Conservation (phyloP, 306 rosid species). For the Fragaria ananassa region DNA sequence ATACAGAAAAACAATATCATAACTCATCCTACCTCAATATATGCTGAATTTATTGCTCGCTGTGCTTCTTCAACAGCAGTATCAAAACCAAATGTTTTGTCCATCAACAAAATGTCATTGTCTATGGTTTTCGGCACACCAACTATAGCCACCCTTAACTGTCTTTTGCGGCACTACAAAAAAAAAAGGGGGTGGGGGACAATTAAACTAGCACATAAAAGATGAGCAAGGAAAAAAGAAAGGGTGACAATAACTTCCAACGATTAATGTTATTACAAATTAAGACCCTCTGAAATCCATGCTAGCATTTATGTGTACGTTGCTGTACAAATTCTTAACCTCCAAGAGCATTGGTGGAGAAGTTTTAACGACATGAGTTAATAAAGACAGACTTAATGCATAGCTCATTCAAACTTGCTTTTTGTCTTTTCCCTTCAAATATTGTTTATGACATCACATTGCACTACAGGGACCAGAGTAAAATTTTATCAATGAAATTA, state of each 20-base stretch:
- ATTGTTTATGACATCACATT: neutral
- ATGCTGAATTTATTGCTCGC: slow-evolving; percentile 95
- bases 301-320: neutral
- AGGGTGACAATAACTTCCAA: neutral
- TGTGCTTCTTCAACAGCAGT: slow-evolving; percentile 99
- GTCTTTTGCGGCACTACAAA: slow-evolving; percentile 67
- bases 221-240: slow-evolving; percentile 7
- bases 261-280: neutral
- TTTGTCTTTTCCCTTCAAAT: neutral
- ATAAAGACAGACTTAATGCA: neutral
- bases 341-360: neutral
- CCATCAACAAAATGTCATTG: slow-evolving; percentile 95
- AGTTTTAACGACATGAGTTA: neutral
- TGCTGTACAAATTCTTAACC: neutral
- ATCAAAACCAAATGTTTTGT: slow-evolving; percentile 97
- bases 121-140: slow-evolving; percentile 98
- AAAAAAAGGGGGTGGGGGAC: slow-evolving; percentile 6
- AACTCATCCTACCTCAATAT: slow-evolving; percentile 65
- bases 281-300: slow-evolving; percentile 5
- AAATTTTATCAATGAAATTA: neutral
- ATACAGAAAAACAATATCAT: neutral
- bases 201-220: slow-evolving; percentile 4
- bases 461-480: neutral
- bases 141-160: slow-evolving; percentile 71
- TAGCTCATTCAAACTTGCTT: neutral